These are phyloP conservation scores for Globisporangium sylvaticum DNA, from an alignment of 352 stramenopile genomes.

Conservation along the genomic window DNA sequence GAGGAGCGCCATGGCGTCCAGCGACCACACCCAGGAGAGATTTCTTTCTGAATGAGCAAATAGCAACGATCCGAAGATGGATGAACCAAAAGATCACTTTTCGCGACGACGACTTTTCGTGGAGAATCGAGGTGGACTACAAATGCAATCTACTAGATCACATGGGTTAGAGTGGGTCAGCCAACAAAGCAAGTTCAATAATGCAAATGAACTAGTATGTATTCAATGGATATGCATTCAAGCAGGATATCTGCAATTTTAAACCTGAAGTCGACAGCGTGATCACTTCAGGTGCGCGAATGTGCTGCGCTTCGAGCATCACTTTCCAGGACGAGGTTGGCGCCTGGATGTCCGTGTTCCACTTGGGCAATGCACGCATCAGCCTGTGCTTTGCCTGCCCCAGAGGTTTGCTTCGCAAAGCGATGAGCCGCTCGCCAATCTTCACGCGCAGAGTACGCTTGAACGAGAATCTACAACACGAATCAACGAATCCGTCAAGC, in stretches of 20 bases:
- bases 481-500: background rate
- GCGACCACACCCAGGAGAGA: background rate
- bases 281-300: constrained; percentile 12
- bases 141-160: background rate
- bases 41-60: background rate
- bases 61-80: background rate
- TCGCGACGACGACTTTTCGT: constrained; percentile 3
- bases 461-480: constrained; percentile 10
- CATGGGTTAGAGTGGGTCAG: too few relatives aligned
- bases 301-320: constrained; percentile 14
- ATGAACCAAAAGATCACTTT: constrained; percentile 4
- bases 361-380: constrained; percentile 9
- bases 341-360: constrained; percentile 8
- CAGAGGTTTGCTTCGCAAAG: constrained; percentile 6
- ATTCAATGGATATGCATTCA: background rate
- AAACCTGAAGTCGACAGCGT: background rate
- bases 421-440: constrained; percentile 14
- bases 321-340: constrained; percentile 13
- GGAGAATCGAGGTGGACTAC: background rate
- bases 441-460: constrained; percentile 11
- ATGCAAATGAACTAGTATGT: background rate
- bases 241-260: background rate
- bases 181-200: background rate
- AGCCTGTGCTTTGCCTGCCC: background rate
- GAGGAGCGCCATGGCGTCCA: background rate